These are phyloP conservation scores for Neonectria neomacrospora DNA, from an alignment of 2,329 filamentous ascomycete species.

Conservation along the genomic window DNA sequence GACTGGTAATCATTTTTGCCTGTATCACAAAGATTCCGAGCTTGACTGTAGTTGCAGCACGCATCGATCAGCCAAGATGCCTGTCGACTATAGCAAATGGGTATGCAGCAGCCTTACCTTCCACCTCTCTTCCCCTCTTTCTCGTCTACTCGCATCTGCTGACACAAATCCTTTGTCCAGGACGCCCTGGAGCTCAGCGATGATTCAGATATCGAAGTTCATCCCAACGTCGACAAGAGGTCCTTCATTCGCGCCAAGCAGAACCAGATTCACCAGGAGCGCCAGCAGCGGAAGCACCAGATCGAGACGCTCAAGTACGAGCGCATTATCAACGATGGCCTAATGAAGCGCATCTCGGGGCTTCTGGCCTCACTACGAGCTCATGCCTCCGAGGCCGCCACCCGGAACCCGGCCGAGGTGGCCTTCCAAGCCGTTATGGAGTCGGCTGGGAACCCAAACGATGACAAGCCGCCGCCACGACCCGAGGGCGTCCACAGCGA, in stretches of 20 bases:
- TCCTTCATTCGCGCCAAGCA: constrained; percentile 99
- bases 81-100: constrained; percentile 76
- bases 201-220: constrained; percentile 97
- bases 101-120: constrained; percentile 51
- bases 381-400: constrained; percentile 75
- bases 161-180: constrained; percentile 52
- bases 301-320: constrained; percentile 95
- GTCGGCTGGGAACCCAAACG: constrained; percentile 75
- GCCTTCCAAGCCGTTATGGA: constrained; percentile 93
- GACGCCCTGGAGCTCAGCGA: constrained; percentile 96
- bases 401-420: constrained; percentile 77
- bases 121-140: background rate
- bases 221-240: constrained; percentile 97
- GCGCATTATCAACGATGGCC: constrained; percentile 89
- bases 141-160: constrained; percentile 8
- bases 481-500: constrained; percentile 83
- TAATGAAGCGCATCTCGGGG: constrained; percentile 83
- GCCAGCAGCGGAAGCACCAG: constrained; percentile 84
- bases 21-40: background rate
- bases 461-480: constrained; percentile 78
- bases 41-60: background rate
- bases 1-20: background rate
- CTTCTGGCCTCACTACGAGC: constrained; percentile 80
- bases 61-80: constrained; percentile 52
- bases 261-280: constrained; percentile 93